Evolutionary conservation across 108 stramenopile genomes (phyloP).

Genomic region (Cyclotella kingstonii): DNA sequence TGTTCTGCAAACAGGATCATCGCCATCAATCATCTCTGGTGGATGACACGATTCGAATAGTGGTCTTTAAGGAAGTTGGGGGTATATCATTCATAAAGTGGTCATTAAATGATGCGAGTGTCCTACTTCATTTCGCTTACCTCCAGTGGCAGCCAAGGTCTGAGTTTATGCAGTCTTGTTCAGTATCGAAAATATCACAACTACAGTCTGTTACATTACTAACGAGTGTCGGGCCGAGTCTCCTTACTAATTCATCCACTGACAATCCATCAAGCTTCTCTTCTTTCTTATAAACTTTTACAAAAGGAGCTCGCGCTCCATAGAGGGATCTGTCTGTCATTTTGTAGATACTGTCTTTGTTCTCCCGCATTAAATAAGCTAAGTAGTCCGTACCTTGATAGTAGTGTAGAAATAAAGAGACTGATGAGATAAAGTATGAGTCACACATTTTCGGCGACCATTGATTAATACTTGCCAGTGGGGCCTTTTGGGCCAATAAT

Average conservation of each 20-base stretch:
- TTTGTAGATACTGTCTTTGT: constrained; percentile 30
- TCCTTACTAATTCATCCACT: constrained; percentile 33
- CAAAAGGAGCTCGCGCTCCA: constrained; percentile 22
- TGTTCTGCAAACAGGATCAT: constrained; percentile 36
- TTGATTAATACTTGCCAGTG: constrained; percentile 20
- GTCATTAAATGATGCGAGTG: too few species aligned
- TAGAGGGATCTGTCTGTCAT: constrained; percentile 31
- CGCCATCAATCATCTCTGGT: constrained; percentile 48
- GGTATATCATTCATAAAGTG: too few species aligned
- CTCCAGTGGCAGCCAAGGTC: constrained; percentile 44
- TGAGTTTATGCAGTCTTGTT: constrained; percentile 29
- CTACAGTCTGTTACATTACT: constrained; percentile 35
- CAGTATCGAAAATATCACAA: constrained; percentile 35
- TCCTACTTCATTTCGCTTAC: constrained; percentile 6
- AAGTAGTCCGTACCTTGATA: constrained; percentile 36
- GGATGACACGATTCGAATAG: constrained; percentile 45
- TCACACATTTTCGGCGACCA: too few species aligned
- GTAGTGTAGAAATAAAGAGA: too few species aligned
- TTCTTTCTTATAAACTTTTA: constrained; percentile 46
- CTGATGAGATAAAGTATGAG: too few species aligned
- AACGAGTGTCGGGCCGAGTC: constrained; percentile 26
- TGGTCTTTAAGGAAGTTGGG: too few species aligned
- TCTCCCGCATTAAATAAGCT: constrained; percentile 24
- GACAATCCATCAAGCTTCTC: constrained; percentile 49
- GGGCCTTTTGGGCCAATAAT: constrained; percentile 37